Base-by-base conservation (phyloP, 1,139 yeast genomes). In the Yamadazyma triangularis region DNA sequence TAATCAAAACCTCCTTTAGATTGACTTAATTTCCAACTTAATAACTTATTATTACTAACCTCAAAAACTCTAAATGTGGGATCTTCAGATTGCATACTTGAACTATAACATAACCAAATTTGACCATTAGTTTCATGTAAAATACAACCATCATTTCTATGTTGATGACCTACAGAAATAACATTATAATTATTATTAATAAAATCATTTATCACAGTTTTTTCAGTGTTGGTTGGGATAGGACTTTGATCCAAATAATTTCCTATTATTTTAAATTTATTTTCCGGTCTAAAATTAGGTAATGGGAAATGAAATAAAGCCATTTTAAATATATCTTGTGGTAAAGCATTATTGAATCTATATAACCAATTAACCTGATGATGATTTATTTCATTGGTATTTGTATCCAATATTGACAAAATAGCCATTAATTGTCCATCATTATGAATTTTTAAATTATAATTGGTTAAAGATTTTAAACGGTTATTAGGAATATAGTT, bases 131-230 rank as follows among this genome's bases (percentile, higher is more conserved):
- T 31, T 23, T 51, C 50, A 31, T 53, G 50, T 13, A 54, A 31
- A 16, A 71, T 49, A 43, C 79, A 74, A 10, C 76, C 76, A 40
- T 73, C 79, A 45, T 73, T 74, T 26, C 64, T 72, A 44, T 73
- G 78, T 40, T 74, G 79, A 39, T 71, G 73, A 6, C 79, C 78
- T 15, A 73, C 78, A 11, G 72, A 60, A 10, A 73, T 60, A 0
- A 61, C 77, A 26, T 62, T 51, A 42, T 66, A 66, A 6, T 64
- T 64, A 32, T 64, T 53, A 31, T 51, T 51, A 22, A 58, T 45
- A 20, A 67, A 56, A 41, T 67, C 73, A 27, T 58, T 58, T 29
- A 57, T 52, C 29, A 60, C 51, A 27, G 60, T 56, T 10, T 47
- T 41, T 40, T 60, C 62, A 2, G 72, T 58, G 13, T 49, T 47